phyloP scores from a whole-genome alignment of 2,329 filamentous ascomycete species.

The Fusarium mexicanum region DNA sequence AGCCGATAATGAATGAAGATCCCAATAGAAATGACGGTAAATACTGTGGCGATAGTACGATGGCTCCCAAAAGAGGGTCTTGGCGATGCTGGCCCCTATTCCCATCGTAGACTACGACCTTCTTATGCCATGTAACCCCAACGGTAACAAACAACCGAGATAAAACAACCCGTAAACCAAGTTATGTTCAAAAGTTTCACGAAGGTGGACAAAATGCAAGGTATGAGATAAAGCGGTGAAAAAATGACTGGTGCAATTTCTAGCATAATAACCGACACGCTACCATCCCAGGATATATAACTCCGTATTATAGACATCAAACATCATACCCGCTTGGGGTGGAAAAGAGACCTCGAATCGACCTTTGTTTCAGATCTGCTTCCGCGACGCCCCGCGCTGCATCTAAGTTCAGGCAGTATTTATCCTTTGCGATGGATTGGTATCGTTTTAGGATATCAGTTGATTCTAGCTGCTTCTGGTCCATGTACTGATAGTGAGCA shows the following conservation, averaged over 20 bases:
- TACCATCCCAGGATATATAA: background rate
- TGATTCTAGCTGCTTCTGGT: background rate
- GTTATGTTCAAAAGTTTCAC: background rate
- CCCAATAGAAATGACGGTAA: background rate
- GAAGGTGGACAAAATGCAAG: background rate
- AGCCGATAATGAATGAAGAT: background rate
- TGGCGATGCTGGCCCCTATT: background rate
- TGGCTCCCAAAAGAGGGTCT: background rate
- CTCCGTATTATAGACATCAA: background rate
- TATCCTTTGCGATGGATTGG: constrained; percentile 20
- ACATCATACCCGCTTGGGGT: background rate
- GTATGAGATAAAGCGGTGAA: background rate
- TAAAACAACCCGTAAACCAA: background rate
- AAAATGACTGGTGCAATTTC: background rate
- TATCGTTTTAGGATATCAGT: constrained; percentile 30
- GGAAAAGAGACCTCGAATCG: background rate
- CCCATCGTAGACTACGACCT: background rate
- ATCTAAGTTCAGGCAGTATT: constrained; percentile 2
- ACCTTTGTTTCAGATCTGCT: background rate
- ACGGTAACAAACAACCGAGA: background rate
- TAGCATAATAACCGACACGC: background rate
- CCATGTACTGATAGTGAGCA: constrained; percentile 30
- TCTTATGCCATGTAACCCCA: background rate
- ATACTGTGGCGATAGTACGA: background rate
- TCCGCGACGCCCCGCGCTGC: background rate